Conservation (phyloP, 257 asterid species). For the Gynochthodes officinalis region DNA sequence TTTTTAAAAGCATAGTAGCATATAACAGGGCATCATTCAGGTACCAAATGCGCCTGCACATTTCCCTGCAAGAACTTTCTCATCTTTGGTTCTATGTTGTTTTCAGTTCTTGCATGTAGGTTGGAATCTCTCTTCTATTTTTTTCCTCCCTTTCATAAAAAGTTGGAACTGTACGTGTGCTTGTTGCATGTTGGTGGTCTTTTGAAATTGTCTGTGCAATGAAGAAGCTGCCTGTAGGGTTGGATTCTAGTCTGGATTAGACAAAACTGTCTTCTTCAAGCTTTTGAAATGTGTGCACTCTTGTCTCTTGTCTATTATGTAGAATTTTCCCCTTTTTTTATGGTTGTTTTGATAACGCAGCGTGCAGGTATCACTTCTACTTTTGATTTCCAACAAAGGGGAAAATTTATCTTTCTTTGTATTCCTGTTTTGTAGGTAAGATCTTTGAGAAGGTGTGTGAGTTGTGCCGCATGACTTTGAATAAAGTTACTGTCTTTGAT, state of each 20-base stretch:
- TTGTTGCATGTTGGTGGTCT: background rate
- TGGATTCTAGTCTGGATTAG: background rate
- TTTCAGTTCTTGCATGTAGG: background rate
- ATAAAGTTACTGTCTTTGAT: constrained; percentile 67
- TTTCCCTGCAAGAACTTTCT: background rate
- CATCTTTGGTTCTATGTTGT: background rate
- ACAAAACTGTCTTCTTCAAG: background rate
- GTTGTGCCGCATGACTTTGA: constrained; percentile 70
- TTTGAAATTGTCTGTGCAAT: background rate
- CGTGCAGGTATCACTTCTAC: background rate
- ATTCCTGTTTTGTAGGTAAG: constrained; percentile 49
- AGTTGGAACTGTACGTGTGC: background rate
- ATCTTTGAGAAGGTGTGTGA: constrained; percentile 80
- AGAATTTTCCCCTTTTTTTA: background rate
- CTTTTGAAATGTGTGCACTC: background rate
- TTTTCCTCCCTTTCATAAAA: background rate
- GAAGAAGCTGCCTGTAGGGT: background rate
- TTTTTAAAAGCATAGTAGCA: background rate
- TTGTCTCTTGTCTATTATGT: background rate
- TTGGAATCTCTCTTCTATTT: background rate
- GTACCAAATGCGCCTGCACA: background rate
- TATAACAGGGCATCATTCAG: background rate
- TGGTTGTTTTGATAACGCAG: background rate
- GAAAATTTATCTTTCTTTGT: background rate
- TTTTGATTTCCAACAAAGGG: background rate